Evolutionary conservation across 208 protist genomes (phyloP).

Genomic region (Leishmania lainsoni): DNA sequence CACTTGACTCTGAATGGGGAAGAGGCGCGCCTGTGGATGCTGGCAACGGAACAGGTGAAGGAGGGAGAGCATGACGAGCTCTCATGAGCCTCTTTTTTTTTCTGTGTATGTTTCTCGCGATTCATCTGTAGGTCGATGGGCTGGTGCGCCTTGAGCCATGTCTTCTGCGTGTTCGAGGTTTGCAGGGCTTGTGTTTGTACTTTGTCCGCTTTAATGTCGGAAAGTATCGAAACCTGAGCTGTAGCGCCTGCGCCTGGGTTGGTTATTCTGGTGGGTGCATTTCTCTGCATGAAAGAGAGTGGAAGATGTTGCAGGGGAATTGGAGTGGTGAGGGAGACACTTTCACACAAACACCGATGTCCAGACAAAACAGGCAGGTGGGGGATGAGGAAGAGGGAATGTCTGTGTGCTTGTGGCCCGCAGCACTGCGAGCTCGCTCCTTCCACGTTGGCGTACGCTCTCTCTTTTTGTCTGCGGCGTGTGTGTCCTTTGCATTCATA

Average conservation of each 20-base stretch:
- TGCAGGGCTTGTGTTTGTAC: neutral
- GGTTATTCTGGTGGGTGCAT: neutral
- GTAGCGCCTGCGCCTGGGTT: neutral
- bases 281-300: neutral
- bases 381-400: too few species aligned
- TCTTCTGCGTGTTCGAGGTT: neutral
- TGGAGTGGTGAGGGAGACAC: neutral
- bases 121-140: neutral
- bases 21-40: neutral
- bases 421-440: neutral
- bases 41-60: neutral
- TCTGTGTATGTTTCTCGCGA: neutral
- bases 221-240: neutral
- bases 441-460: neutral
- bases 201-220: neutral
- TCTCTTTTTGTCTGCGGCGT: neutral
- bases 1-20: neutral
- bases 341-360: neutral
- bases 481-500: neutral
- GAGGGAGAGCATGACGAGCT: constrained; percentile 4
- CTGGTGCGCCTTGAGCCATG: neutral
- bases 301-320: neutral
- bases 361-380: neutral
- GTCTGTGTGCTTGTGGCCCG: neutral
- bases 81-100: neutral